Conservation (phyloP, 768 basidiomycete species). For the Agrocybe pediades region DNA sequence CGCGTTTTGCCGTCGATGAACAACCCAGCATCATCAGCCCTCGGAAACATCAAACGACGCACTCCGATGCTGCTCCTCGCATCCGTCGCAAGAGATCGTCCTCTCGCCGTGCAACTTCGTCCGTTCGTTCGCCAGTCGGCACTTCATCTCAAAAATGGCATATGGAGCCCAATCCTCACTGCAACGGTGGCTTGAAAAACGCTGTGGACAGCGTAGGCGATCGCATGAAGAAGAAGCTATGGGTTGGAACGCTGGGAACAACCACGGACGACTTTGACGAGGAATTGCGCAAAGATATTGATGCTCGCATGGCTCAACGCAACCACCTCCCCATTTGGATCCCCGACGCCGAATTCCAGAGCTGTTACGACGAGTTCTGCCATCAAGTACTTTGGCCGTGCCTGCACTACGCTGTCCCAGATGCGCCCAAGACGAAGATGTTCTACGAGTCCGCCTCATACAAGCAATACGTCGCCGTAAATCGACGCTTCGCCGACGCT, state of each 20-base stretch:
- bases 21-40: slow-evolving; percentile 20
- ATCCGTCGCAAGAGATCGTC: slow-evolving; percentile 58
- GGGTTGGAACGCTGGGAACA: slow-evolving; percentile 77
- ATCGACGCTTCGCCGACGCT: slow-evolving; percentile 84
- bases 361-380: slow-evolving; percentile 85
- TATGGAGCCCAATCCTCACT: slow-evolving; percentile 63
- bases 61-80: slow-evolving; percentile 37
- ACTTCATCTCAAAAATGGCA: slow-evolving; percentile 33
- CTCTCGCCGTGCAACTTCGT: slow-evolving; percentile 41
- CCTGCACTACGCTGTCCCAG: slow-evolving; percentile 84
- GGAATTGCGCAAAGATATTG: slow-evolving; percentile 57
- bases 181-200: slow-evolving; percentile 85
- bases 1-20: slow-evolving; percentile 32
- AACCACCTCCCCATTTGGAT: slow-evolving; percentile 71
- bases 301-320: slow-evolving; percentile 43
- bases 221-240: slow-evolving; percentile 48
- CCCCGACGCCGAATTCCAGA: slow-evolving; percentile 75
- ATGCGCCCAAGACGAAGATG: slow-evolving; percentile 81
- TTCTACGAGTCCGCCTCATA: slow-evolving; percentile 82
- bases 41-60: slow-evolving; percentile 54
- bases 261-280: slow-evolving; percentile 65
- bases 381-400: slow-evolving; percentile 88
- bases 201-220: slow-evolving; percentile 71
- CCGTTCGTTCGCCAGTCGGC: slow-evolving; percentile 6
- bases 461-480: slow-evolving; percentile 87